A percentile compares a stretch with the other conserved stretches of the same genome.
phyloP scores from a whole-genome alignment of 2,329 filamentous ascomycete species.

The Colletotrichum sp. region DNA sequence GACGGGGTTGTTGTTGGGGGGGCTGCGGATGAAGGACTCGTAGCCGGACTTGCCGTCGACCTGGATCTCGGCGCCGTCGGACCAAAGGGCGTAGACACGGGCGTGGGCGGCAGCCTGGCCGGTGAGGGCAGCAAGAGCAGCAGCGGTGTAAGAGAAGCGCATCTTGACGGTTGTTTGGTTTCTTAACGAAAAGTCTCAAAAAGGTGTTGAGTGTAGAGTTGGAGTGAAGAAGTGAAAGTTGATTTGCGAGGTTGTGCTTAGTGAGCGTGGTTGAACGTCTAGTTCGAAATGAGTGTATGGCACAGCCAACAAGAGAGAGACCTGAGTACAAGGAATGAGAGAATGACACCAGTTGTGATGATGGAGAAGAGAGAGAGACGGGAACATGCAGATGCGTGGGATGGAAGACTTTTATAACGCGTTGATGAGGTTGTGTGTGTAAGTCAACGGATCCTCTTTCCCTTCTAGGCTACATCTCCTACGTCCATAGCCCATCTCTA shows the following conservation, averaged over 20 bases:
- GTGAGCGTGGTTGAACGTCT: constrained; percentile 20
- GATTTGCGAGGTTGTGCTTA: constrained; percentile 14
- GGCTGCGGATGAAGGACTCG: constrained; percentile 49
- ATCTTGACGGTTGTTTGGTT: constrained; percentile 29
- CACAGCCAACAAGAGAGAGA: constrained; percentile 20
- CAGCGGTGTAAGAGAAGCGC: constrained; percentile 31
- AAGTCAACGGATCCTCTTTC: neutral
- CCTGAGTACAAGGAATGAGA: constrained; percentile 14
- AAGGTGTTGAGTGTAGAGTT: neutral
- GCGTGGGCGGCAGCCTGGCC: constrained; percentile 47
- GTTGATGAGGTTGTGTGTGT: neutral
- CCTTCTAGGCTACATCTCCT: neutral
- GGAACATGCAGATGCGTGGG: neutral
- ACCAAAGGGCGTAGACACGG: constrained; percentile 49
- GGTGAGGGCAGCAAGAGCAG: constrained; percentile 34
- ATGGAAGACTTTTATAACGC: constrained; percentile 9
- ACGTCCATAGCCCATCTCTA: neutral
- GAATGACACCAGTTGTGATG: constrained; percentile 21
- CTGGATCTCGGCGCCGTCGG: constrained; percentile 45
- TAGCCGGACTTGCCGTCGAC: constrained; percentile 29
- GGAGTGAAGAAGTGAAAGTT: constrained; percentile 7
- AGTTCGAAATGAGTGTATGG: constrained; percentile 20
- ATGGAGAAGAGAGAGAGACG: neutral
- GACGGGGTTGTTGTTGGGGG: constrained; percentile 46
- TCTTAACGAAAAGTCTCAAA: neutral